A percentile compares a stretch with the other conserved stretches of the same genome.
phyloP scores from a whole-genome alignment of 495 filamentous ascomycete species.

The Penicillium cosmopolitanum region DNA sequence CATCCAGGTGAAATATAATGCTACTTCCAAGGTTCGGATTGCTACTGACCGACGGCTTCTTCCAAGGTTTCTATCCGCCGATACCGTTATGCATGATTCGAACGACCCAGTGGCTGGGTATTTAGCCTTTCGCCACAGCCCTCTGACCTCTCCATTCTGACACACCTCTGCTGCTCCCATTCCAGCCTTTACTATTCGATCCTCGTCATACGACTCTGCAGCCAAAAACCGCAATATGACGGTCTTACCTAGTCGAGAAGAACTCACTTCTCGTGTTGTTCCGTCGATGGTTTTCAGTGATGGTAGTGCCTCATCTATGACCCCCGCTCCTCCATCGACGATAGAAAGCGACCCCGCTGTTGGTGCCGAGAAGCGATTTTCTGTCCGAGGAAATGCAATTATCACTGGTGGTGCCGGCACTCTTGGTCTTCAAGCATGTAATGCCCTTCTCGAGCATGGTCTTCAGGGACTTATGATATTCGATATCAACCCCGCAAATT shows the following conservation, averaged over 20 bases:
- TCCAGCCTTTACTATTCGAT: neutral
- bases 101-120: neutral
- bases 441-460: slow-evolving; percentile 75
- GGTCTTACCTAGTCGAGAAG: slow-evolving; percentile 34
- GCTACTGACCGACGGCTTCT: no score
- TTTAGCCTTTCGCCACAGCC: neutral
- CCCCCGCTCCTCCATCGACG: slow-evolving; percentile 46
- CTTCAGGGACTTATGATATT: slow-evolving; percentile 62
- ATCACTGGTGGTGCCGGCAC: slow-evolving; percentile 72
- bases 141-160: neutral
- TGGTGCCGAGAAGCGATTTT: slow-evolving; percentile 60
- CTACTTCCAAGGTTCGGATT: no score
- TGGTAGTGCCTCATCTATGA: slow-evolving; percentile 52
- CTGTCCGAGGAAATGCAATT: slow-evolving; percentile 65
- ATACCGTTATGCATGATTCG: neutral
- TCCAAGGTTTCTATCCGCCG: no score
- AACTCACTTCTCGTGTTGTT: slow-evolving; percentile 60
- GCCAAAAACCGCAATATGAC: neutral
- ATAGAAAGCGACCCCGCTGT: slow-evolving; percentile 46
- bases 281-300: slow-evolving; percentile 63
- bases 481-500: slow-evolving; percentile 57
- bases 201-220: neutral
- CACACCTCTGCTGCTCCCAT: neutral
- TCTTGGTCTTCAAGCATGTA: slow-evolving; percentile 60
- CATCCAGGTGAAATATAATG: neutral